These are phyloP conservation scores for Lipomyces yamadae DNA, from an alignment of 805 yeast genomes.

Conservation along the genomic window DNA sequence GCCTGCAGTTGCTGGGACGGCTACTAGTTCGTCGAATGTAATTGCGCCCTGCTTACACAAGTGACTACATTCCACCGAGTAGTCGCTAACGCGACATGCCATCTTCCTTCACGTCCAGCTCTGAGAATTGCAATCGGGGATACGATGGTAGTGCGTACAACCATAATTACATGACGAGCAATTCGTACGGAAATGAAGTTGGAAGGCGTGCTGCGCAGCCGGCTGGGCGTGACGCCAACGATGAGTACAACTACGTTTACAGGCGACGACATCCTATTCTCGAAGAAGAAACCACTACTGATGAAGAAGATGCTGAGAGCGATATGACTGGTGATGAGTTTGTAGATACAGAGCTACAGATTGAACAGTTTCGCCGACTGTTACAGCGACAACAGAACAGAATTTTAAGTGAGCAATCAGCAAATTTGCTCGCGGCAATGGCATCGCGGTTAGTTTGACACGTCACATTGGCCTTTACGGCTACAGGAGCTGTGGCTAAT, in stretches of 20 bases:
- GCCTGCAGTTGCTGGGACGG: not conserved
- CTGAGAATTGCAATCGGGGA: not conserved
- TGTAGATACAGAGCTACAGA: slow-evolving; percentile 18
- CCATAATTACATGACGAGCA: not conserved
- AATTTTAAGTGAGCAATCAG: slow-evolving; percentile 16
- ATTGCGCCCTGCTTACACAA: not conserved
- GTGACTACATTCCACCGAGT: not conserved
- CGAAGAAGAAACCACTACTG: slow-evolving; percentile 3
- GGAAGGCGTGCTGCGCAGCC: not conserved
- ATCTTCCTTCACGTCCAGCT: not conserved
- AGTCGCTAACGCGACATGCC: slow-evolving; percentile 4
- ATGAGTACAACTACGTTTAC: not conserved
- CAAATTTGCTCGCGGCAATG: slow-evolving; percentile 9
- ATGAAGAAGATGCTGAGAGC: not conserved
- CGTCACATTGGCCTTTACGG: not conserved
- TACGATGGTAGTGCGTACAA: not conserved
- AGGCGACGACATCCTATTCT: not conserved
- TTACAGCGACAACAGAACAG: slow-evolving; percentile 19
- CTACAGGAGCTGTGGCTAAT: not conserved
- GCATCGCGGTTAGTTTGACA: slow-evolving; percentile 8
- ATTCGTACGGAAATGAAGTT: not conserved
- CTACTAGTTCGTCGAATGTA: not conserved
- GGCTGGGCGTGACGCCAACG: not conserved
- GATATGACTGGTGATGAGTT: slow-evolving; percentile 11
- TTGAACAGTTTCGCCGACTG: slow-evolving; percentile 14